A percentile compares a stretch with the other conserved stretches of the same genome.
Evolutionary conservation across 441 rosid species (phyloP).

Genomic region (Breynia disticha): DNA sequence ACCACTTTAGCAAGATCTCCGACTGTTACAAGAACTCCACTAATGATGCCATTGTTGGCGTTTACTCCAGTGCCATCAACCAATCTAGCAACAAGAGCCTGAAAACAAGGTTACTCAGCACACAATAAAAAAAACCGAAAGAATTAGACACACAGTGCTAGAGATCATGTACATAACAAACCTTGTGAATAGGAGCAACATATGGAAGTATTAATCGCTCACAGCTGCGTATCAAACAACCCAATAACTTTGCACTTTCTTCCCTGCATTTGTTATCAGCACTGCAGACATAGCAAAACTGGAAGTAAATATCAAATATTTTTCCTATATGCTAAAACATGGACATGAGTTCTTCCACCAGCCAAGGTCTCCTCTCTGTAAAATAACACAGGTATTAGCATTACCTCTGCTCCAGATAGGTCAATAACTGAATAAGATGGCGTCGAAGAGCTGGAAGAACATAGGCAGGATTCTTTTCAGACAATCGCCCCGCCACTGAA

Average conservation of each 20-base stretch:
- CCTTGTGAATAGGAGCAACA: constrained; percentile 97
- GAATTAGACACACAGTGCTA: neutral
- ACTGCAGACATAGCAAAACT: constrained; percentile 59
- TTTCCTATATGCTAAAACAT: neutral
- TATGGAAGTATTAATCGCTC: constrained; percentile 93
- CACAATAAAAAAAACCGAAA: neutral
- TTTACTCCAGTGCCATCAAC: constrained; percentile 78
- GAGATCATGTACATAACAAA: constrained; percentile 26
- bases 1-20: constrained; percentile 99
- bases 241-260: constrained; percentile 97
- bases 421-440: constrained; percentile 92
- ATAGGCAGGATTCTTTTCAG: constrained; percentile 99
- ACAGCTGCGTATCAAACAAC: constrained; percentile 97
- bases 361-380: neutral
- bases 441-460: constrained; percentile 99
- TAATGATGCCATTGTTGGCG: constrained; percentile 84
- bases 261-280: constrained; percentile 98
- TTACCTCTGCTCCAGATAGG: constrained; percentile 97
- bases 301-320: constrained; percentile 19
- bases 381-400: neutral
- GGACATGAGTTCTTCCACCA: constrained; percentile 9
- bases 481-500: constrained; percentile 95
- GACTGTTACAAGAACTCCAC: constrained; percentile 98
- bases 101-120: constrained; percentile 13
- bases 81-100: constrained; percentile 99